Conservation (phyloP, 2,329 filamentous ascomycete genomes). For the Cladosporium colombiae region DNA sequence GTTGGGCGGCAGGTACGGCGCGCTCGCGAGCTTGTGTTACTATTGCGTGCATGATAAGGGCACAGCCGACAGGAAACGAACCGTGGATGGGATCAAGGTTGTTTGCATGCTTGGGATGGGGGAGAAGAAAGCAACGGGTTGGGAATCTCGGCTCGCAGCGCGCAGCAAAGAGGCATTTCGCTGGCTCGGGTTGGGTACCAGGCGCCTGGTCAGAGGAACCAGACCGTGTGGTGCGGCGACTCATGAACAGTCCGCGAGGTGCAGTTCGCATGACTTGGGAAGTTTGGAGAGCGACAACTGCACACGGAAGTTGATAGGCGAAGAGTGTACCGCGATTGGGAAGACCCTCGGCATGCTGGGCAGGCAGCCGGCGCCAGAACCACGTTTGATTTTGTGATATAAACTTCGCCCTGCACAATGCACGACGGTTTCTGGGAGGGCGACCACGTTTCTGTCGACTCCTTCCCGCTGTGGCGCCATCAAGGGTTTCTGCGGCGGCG, state of each 20-base stretch:
- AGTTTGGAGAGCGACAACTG: not conserved
- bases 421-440: constrained; percentile 16
- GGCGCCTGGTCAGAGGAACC: constrained; percentile 12
- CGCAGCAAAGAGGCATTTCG: constrained; percentile 1
- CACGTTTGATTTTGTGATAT: constrained; percentile 14
- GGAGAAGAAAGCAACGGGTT: not conserved
- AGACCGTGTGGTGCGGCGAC: not conserved
- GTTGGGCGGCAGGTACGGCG: constrained; percentile 4
- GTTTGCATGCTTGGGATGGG: not conserved
- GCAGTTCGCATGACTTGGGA: constrained; percentile 2
- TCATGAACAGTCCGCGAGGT: not conserved
- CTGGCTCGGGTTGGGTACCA: constrained; percentile 2
- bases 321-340: not conserved
- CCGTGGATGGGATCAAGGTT: constrained; percentile 1
- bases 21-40: constrained; percentile 10
- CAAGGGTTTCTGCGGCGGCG: constrained; percentile 8
- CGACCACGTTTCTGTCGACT: constrained; percentile 19
- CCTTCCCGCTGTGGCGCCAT: constrained; percentile 20
- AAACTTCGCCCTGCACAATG: constrained; percentile 18
- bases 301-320: not conserved
- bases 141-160: constrained; percentile 14
- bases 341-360: not conserved
- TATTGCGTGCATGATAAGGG: constrained; percentile 18
- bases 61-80: constrained; percentile 5
- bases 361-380: not conserved